Base-by-base conservation (phyloP, 2,329 filamentous ascomycete genomes). In the Trichoderma guizhouense region DNA sequence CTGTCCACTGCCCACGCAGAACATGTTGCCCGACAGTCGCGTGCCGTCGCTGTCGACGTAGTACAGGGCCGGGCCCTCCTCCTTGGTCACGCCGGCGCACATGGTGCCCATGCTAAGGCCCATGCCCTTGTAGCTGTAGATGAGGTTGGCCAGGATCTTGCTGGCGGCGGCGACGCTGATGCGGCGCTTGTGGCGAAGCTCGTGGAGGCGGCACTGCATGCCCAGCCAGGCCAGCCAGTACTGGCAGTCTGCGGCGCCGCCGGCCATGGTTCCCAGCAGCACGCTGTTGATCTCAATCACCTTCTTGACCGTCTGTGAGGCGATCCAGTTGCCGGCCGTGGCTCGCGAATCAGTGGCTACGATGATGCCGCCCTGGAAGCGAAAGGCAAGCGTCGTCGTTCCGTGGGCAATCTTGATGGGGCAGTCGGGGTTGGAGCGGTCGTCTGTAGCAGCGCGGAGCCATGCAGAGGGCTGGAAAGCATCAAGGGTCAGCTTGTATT, bases 321-420 rank as follows among this genome's bases (percentile, higher is more conserved):
- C 96, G 84, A 99, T 99, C 96, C 96, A 99, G 89, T 96, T 97
- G 79, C 96, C 96, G 34, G 96, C 95, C 62, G 96, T 97, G 73
- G 96, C 96, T 85, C 96, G 91, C 73, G 96, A 99, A 85, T 99
- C 96, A 72, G 96, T 99, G 69, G 95, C 95, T 67, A 99, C 95
- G 80, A 99, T 97, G 84, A 99, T 98, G 81, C 96, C 96, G 79
- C 95, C 95, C 85, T 98, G 91, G 88, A 98, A 99, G 81, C 95
- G 91, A 89, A 99, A 99, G 74, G 95, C 95, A 74, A 99, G 91
- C 67, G 96, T 99, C 72, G 96, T 99, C 74, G 96, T 99, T 81
- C 96, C 96, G 89, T 99, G 96, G 75, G 96, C 96, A 79, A 99
- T 95, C 89, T 99, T 99, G 89, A 99, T 99, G 77, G 96, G 96